Base-by-base conservation (phyloP, 768 basidiomycete species). In the Candolleomyces eurysporus region DNA sequence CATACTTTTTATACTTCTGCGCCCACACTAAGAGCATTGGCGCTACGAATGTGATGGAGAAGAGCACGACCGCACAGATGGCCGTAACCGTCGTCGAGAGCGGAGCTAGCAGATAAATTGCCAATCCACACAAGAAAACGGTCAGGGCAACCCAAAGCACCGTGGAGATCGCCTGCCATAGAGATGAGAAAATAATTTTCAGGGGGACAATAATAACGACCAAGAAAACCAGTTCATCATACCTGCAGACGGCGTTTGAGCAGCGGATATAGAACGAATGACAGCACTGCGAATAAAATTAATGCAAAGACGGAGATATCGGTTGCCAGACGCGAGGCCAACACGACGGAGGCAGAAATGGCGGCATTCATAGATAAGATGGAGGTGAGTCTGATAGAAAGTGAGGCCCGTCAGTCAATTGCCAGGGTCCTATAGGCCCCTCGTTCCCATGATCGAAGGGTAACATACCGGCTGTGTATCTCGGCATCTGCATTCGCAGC, bases 321-420 rank as follows among this genome's bases (percentile, higher is more conserved):
- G 66, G 90, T 87, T 48, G 84, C 77, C 43, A 98, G 79, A 65
- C 96, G 90, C 45, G 95, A 97, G 36, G 95, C 94, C 63, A 98
- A 80, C 59, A 98, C 96, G 50, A 97, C 91, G 36, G 92, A 93
- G 17, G 93, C 92, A 48, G 92, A 95, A 61, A 97, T 87, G 36
- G 92, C 93, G 49, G 95, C 95, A 69, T 94, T 94, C 81, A 90
- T 92, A 48, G 91, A 93, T 60, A 94, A 71, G 51, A 94, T 90
- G 50, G 91, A 92, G 48, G 89, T 90, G 58, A 93, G 74, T 71
- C 92, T 92, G 70, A 16, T 21, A 30, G 36, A 10, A 50, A 45
- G 49, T 63, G 56, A 59, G 11, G 14, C 4, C 21, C 16, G 14
- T 54, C 48, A 48, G 58, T 11, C 11, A 21, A 30, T n/a, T 31